phyloP scores from a whole-genome alignment of 805 yeast genomes.

The Sungouiella thailandica region DNA sequence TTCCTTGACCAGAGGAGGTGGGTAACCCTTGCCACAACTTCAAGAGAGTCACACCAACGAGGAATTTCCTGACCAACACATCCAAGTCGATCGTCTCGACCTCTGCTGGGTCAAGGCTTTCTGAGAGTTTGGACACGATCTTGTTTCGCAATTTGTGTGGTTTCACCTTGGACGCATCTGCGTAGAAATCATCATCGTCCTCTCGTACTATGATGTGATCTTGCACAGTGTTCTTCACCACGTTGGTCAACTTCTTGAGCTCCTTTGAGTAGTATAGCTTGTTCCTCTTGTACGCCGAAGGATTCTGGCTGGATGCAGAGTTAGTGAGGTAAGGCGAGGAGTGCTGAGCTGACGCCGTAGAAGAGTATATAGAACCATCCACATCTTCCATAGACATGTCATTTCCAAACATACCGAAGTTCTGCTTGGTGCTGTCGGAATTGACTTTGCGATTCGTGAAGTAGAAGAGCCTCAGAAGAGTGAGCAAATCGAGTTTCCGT shows the following conservation, averaged over 20 bases:
- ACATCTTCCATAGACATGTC: constrained; percentile 8
- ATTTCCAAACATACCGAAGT: constrained; percentile 8
- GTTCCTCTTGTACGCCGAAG: constrained; percentile 19
- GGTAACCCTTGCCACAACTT: constrained; percentile 28
- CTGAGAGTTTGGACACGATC: constrained; percentile 31
- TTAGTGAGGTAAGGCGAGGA: not conserved
- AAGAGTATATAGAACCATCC: constrained; percentile 1
- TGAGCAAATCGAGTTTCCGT: constrained; percentile 52
- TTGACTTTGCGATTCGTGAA: constrained; percentile 29
- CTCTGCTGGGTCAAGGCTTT: constrained; percentile 30
- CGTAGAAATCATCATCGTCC: constrained; percentile 12
- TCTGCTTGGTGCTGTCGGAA: constrained; percentile 16
- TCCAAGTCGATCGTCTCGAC: constrained; percentile 40
- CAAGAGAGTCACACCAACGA: constrained; percentile 30
- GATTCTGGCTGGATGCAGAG: constrained; percentile 3
- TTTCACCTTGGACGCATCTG: constrained; percentile 11
- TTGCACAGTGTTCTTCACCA: constrained; percentile 68
- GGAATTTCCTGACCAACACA: constrained; percentile 23
- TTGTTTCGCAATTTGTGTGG: constrained; percentile 28
- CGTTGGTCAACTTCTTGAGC: constrained; percentile 52
- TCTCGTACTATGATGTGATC: constrained; percentile 39
- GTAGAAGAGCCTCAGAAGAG: constrained; percentile 36
- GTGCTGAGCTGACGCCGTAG: not conserved
- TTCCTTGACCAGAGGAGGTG: not conserved
- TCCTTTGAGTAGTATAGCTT: constrained; percentile 36